Evolutionary conservation across 2,329 filamentous ascomycete genomes (phyloP).

Genomic region (Shiraia sp.): DNA sequence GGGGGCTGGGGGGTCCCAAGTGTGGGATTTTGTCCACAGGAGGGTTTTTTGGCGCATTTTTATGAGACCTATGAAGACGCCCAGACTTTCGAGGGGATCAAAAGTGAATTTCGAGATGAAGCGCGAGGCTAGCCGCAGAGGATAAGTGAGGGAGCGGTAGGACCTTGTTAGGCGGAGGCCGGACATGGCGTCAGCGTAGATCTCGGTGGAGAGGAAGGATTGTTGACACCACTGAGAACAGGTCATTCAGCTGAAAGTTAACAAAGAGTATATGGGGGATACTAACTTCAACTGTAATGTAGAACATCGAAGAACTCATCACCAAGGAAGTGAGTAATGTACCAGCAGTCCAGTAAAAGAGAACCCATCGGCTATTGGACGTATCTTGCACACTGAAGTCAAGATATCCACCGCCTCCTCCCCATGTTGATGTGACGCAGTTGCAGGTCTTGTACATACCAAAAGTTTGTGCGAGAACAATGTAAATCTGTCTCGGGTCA

Average conservation of each 20-base stretch:
- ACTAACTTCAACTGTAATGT: constrained; percentile 39
- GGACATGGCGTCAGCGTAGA: constrained; percentile 29
- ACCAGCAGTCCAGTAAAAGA: constrained; percentile 37
- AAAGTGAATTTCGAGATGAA: constrained; percentile 14
- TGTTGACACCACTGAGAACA: constrained; percentile 44
- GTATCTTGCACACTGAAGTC: constrained; percentile 40
- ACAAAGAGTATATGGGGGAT: background rate
- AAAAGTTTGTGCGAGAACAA: constrained; percentile 45
- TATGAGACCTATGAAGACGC: constrained; percentile 14
- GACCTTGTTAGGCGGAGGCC: constrained; percentile 32
- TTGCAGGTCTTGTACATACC: constrained; percentile 49
- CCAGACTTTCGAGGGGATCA: constrained; percentile 16
- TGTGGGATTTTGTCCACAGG: constrained; percentile 22
- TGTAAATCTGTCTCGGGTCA: constrained; percentile 12
- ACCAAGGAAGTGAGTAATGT: constrained; percentile 33
- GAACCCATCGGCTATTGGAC: constrained; percentile 33
- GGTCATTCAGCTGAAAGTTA: background rate
- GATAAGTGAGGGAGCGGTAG: constrained; percentile 23
- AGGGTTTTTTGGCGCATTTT: constrained; percentile 27
- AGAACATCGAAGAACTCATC: constrained; percentile 40
- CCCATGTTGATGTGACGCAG: constrained; percentile 48
- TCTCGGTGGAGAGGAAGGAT: constrained; percentile 41
- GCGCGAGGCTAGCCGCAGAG: constrained; percentile 12
- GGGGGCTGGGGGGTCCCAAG: constrained; percentile 6
- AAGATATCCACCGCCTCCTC: constrained; percentile 47